A percentile compares a stretch with the other conserved stretches of the same genome.
These are phyloP conservation scores for Pythium aphanidermatum DNA, from an alignment of 352 stramenopile species.

Conservation along the genomic window DNA sequence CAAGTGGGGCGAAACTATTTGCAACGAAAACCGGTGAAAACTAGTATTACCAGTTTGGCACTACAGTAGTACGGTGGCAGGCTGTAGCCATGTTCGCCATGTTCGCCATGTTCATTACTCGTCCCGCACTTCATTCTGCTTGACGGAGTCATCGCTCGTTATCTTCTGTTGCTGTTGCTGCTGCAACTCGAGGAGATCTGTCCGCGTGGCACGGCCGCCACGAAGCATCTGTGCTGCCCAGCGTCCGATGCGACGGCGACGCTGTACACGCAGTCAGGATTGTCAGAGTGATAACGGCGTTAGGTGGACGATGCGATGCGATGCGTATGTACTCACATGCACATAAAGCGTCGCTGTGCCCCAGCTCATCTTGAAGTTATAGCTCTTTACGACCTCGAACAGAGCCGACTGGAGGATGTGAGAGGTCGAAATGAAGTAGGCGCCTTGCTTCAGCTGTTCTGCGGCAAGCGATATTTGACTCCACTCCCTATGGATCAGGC, in stretches of 20 bases:
- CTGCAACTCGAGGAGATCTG: constrained; percentile 54
- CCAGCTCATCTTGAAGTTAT: constrained; percentile 81
- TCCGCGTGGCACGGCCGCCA: constrained; percentile 63
- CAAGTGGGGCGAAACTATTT: too few relatives aligned
- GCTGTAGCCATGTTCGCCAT: too few relatives aligned
- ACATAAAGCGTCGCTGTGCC: constrained; percentile 75
- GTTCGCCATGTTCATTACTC: not conserved
- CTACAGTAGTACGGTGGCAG: too few relatives aligned
- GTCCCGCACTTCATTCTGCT: constrained; percentile 13
- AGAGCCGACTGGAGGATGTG: constrained; percentile 69
- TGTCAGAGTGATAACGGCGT: too few relatives aligned
- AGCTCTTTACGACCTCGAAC: constrained; percentile 77
- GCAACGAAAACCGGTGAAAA: too few relatives aligned
- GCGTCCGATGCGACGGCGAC: constrained; percentile 72
- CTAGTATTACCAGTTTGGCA: too few relatives aligned
- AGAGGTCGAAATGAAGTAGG: constrained; percentile 80
- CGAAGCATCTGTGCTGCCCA: constrained; percentile 84
- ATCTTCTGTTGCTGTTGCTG: constrained; percentile 19
- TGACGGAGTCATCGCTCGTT: constrained; percentile 10
- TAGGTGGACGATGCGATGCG: too few relatives aligned
- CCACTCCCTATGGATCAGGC: constrained; percentile 64
- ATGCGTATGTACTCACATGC: constrained; percentile 64
- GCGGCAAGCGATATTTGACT: constrained; percentile 65
- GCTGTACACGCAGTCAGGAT: constrained; percentile 27
- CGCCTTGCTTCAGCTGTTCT: constrained; percentile 80